These are phyloP conservation scores for Huiozyma sinensis DNA, from an alignment of 805 yeast genomes.

Conservation along the genomic window DNA sequence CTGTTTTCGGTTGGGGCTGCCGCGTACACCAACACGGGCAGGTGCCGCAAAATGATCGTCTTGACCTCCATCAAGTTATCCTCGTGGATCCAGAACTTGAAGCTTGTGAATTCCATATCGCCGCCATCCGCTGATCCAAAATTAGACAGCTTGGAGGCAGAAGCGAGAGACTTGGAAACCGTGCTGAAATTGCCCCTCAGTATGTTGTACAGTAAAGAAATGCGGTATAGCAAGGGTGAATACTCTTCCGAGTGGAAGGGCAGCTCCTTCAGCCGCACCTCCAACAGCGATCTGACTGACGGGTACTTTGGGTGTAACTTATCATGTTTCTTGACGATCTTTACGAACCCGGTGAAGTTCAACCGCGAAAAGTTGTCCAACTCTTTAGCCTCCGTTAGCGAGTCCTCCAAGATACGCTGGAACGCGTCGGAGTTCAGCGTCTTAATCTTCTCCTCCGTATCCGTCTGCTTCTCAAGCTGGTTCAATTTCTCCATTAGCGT, in stretches of 20 bases:
- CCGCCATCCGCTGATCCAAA: constrained; percentile 23
- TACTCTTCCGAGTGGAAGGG: constrained; percentile 95
- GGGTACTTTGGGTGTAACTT: constrained; percentile 70
- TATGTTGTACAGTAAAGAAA: constrained; percentile 70
- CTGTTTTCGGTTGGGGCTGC: constrained; percentile 28
- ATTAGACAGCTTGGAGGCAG: constrained; percentile 29
- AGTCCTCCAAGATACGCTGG: constrained; percentile 60
- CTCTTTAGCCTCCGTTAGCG: constrained; percentile 67
- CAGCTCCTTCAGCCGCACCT: constrained; percentile 74
- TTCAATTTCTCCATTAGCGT: constrained; percentile 56
- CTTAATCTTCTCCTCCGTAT: constrained; percentile 25
- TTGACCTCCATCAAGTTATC: constrained; percentile 95
- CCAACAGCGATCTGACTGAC: constrained; percentile 81
- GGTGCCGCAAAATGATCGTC: constrained; percentile 84
- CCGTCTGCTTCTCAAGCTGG: constrained; percentile 51
- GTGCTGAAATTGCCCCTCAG: constrained; percentile 49
- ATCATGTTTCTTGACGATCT: constrained; percentile 94
- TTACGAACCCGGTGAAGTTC: constrained; percentile 89
- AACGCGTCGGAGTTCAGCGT: constrained; percentile 51
- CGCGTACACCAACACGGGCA: constrained; percentile 78
- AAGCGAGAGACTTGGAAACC: constrained; percentile 28
- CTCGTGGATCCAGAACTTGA: constrained; percentile 95
- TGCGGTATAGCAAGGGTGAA: constrained; percentile 77
- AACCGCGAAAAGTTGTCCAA: constrained; percentile 83
- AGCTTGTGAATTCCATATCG: constrained; percentile 41